Base-by-base conservation (phyloP, 2,329 filamentous ascomycete genomes). In the Teratosphaeria pseudoeucalypti region DNA sequence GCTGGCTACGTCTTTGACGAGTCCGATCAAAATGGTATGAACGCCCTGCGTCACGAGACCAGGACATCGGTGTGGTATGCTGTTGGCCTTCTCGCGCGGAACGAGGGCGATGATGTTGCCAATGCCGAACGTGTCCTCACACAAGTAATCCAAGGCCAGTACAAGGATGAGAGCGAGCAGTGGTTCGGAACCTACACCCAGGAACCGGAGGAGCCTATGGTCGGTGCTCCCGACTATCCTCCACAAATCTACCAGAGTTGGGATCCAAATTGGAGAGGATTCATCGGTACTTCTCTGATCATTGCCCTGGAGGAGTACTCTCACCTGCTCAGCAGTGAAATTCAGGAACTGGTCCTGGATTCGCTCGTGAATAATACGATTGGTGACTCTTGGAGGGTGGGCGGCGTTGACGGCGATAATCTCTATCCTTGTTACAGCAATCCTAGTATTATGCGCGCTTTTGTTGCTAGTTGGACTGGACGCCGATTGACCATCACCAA, bases 241-340 rank as follows among this genome's bases (percentile, higher is more conserved):
- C 69, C 76, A 0, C 66, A 70, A 3, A 81, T 82, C 37, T 84
- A 85, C 66, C 76, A 78, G 58, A 78, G 79, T 0, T 86, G 82
- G 80, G 84, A 86, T 63, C 82, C 83, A 1, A 86, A 86, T 62
- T 86, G 83, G 83, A 75, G 84, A 56, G 83, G 83, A 0, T 86
- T 86, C 59, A 76, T 86, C 37, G 82, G 82, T 12, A 84, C 82
- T 0, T 78, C 81, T 0, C 76, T 86, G 14, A 78, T 86, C 29
- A 72, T 85, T 49, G 79, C 79, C 29, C 73, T 84, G 26, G 83
- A 86, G 66, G 83, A 86, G 62, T 86, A 82, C 57, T 68, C 75
- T 0, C 68, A 79, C 59, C 73, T 85, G 1, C 67, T 81, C 6
- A 72, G 75, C 0, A 61, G 70, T 7, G 66, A 74, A 9, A 65